phyloP scores from a whole-genome alignment of 352 stramenopile species.

The Phytophthora hybrid region DNA sequence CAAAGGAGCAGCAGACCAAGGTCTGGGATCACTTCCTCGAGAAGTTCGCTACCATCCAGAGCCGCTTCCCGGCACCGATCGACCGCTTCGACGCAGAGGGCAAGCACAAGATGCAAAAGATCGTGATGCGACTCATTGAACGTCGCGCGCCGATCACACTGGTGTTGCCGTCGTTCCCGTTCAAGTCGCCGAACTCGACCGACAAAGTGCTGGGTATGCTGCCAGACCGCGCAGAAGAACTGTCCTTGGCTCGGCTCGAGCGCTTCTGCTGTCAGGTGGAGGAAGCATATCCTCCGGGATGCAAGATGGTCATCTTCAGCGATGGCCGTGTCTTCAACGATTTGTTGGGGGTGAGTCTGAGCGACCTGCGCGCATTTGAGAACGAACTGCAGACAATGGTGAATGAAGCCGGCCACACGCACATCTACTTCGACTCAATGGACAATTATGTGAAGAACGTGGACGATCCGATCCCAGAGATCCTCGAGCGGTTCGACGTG shows the following conservation, averaged over 20 bases:
- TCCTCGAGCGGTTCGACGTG: constrained; percentile 27
- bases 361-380: constrained; percentile 20
- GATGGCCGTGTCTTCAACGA: constrained; percentile 30
- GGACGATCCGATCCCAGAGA: constrained; percentile 23
- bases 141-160: constrained; percentile 25
- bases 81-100: constrained; percentile 27
- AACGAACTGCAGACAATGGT: constrained; percentile 21
- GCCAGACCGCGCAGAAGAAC: constrained; percentile 26
- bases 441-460: constrained; percentile 34
- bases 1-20: constrained; percentile 21
- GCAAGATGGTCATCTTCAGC: constrained; percentile 32
- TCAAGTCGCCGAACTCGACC: constrained; percentile 29
- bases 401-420: constrained; percentile 24
- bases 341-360: constrained; percentile 22
- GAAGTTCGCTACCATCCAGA: constrained; percentile 28
- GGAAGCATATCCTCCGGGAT: constrained; percentile 21
- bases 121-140: constrained; percentile 24
- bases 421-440: constrained; percentile 31
- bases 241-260: constrained; percentile 24
- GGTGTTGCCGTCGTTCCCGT: constrained; percentile 27
- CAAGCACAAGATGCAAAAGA: constrained; percentile 28
- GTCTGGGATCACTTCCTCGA: constrained; percentile 25
- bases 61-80: constrained; percentile 15
- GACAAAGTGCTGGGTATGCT: constrained; percentile 28
- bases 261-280: constrained; percentile 30